Percentiles rank a stretch among this genome's conserved stretches.
Conservation (phyloP, 257 asterid genomes). For the Solanum boliviense region DNA sequence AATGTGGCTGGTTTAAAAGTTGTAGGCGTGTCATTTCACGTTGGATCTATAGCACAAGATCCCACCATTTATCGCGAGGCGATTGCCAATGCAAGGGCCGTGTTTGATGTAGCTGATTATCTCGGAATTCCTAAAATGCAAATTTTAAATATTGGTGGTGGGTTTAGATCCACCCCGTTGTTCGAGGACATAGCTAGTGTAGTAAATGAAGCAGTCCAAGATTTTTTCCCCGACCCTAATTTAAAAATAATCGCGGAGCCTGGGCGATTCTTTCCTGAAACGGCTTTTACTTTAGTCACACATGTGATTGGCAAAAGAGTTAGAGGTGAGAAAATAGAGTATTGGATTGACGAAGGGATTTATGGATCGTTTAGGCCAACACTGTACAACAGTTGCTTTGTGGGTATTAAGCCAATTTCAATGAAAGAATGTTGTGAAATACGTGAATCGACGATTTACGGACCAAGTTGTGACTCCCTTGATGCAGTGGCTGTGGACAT, state of each 20-base stretch:
- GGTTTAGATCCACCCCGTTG: not conserved
- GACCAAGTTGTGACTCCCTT: not conserved
- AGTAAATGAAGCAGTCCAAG: not conserved
- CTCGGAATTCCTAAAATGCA: not conserved
- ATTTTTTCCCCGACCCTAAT: not conserved
- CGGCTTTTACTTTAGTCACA: not conserved
- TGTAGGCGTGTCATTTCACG: constrained; percentile 2
- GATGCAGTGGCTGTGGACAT: not conserved
- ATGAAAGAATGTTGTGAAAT: not conserved
- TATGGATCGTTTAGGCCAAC: constrained; percentile 10
- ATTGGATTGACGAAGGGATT: constrained; percentile 9
- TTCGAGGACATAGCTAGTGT: not conserved
- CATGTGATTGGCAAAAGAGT: constrained; percentile 3
- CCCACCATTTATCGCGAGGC: not conserved
- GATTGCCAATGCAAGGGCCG: not conserved
- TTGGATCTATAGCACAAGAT: not conserved
- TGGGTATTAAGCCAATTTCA: not conserved
- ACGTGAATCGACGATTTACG: not conserved
- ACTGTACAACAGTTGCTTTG: not conserved
- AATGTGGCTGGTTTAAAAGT: not conserved
- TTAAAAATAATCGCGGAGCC: not conserved
- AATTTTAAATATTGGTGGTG: not conserved
- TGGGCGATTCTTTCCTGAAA: constrained; percentile 1
- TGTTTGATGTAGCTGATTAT: not conserved
- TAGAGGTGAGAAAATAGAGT: constrained; percentile 1